Evolutionary conservation across 2,329 filamentous ascomycete genomes (phyloP).

Genomic region (Sphaceloma murrayae): DNA sequence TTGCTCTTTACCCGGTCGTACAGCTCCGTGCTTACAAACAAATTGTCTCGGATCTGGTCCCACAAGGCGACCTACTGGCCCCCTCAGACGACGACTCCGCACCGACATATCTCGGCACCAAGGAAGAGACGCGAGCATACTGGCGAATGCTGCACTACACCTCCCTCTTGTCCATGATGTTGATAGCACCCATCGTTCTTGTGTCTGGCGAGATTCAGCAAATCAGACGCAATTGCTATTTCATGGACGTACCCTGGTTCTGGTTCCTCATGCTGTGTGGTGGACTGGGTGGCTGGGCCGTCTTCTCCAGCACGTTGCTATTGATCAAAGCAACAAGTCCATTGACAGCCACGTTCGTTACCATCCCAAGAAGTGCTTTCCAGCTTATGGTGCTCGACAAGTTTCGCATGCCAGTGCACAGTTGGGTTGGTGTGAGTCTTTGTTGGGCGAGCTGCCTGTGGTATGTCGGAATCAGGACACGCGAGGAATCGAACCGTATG

Average conservation of each 20-base stretch:
- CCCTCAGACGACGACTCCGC: slow-evolving; percentile 17
- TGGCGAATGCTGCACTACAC: slow-evolving; percentile 45
- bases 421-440: slow-evolving; percentile 43
- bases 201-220: slow-evolving; percentile 41
- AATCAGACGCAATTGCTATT: slow-evolving; percentile 45
- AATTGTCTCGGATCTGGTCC: slow-evolving; percentile 37
- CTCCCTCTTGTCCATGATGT: slow-evolving; percentile 40
- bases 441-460: slow-evolving; percentile 43
- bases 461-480: slow-evolving; percentile 38
- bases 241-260: slow-evolving; percentile 47
- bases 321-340: slow-evolving; percentile 43
- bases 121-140: slow-evolving; percentile 43
- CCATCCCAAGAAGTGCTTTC: slow-evolving; percentile 40
- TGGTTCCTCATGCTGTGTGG: slow-evolving; percentile 45
- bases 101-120: slow-evolving; percentile 28
- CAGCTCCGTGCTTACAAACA: slow-evolving; percentile 42
- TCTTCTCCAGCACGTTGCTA: slow-evolving; percentile 41
- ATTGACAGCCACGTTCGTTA: slow-evolving; percentile 42
- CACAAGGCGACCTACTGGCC: slow-evolving; percentile 37
- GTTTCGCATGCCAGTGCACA: slow-evolving; percentile 41
- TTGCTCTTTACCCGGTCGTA: slow-evolving; percentile 43
- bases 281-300: slow-evolving; percentile 39
- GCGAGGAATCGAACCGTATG: slow-evolving; percentile 30
- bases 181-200: slow-evolving; percentile 42
- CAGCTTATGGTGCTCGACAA: slow-evolving; percentile 40